Evolutionary conservation across 2,329 filamentous ascomycete genomes (phyloP).

Genomic region (Periconia digitata): DNA sequence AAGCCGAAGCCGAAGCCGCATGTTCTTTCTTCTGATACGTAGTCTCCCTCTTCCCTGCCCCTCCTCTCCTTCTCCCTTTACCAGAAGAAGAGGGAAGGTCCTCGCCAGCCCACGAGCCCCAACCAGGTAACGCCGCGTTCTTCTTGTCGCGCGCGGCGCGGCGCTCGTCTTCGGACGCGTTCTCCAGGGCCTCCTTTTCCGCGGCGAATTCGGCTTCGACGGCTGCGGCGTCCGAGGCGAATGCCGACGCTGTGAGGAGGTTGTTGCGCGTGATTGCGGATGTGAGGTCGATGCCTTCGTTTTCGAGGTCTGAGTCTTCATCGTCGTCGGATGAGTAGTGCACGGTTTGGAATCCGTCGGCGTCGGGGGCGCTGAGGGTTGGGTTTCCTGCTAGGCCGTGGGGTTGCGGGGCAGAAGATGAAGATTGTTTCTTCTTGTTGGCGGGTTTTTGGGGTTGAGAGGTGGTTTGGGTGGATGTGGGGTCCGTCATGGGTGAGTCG

Average conservation of each 20-base stretch:
- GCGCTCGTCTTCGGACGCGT: constrained; percentile 73
- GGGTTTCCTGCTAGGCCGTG: constrained; percentile 33
- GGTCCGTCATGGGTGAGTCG: constrained; percentile 8
- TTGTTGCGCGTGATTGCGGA: constrained; percentile 51
- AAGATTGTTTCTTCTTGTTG: constrained; percentile 19
- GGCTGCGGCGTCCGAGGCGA: constrained; percentile 85
- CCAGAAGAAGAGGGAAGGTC: constrained; percentile 69
- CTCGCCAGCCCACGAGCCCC: constrained; percentile 88
- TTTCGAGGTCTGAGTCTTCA: constrained; percentile 37
- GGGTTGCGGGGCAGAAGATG: constrained; percentile 23
- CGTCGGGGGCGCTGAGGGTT: constrained; percentile 37
- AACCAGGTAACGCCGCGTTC: constrained; percentile 77
- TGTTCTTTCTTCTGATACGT: constrained; percentile 65
- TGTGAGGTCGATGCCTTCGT: constrained; percentile 42
- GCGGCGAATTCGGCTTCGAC: constrained; percentile 76
- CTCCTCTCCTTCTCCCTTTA: constrained; percentile 66
- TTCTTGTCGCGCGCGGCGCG: constrained; percentile 56
- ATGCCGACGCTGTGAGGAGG: constrained; percentile 76
- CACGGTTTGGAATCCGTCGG: constrained; percentile 50
- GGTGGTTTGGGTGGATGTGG: constrained; percentile 3
- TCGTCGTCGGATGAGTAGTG: constrained; percentile 35
- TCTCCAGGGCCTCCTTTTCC: constrained; percentile 73
- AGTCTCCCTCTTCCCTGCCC: constrained; percentile 69
- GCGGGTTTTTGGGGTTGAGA: constrained; percentile 8
- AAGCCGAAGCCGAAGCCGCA: no score